phyloP scores from a whole-genome alignment of 192 early-diverging fungal species.

The Mycoemilia scoparia region DNA sequence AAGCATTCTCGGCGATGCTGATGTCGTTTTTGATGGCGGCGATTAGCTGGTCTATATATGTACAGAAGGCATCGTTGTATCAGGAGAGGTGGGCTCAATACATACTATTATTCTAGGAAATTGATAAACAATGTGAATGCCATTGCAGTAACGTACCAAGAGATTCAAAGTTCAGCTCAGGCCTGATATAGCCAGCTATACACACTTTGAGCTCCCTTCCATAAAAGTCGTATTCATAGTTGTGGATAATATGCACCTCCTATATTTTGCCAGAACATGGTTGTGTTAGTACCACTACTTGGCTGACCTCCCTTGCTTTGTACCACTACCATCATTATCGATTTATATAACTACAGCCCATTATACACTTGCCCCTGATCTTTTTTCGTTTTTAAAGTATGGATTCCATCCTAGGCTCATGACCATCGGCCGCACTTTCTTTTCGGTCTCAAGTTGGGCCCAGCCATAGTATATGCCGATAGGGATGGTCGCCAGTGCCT shows the following conservation, averaged over 20 bases:
- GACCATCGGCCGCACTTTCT: slow-evolving; percentile 78
- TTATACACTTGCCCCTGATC: slow-evolving; percentile 57
- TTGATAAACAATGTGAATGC: no score
- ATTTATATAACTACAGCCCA: no score
- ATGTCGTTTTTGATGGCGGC: no score
- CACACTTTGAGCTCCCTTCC: slow-evolving; percentile 61
- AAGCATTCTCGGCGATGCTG: no score
- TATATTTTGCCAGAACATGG: slow-evolving; percentile 19
- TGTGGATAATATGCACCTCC: slow-evolving; percentile 94
- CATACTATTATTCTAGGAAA: no score
- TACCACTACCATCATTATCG: no score
- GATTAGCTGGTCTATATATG: no score
- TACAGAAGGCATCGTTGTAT: no score
- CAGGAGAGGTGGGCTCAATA: no score
- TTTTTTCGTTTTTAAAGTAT: slow-evolving; percentile 91
- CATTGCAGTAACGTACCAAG: no score
- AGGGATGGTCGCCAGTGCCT: slow-evolving; percentile 39
- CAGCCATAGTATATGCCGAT: slow-evolving; percentile 95
- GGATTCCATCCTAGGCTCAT: slow-evolving; percentile 99
- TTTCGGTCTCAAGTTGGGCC: slow-evolving; percentile 46
- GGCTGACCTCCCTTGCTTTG: no score
- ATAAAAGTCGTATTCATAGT: slow-evolving; percentile 83
- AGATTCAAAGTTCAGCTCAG: slow-evolving; percentile 77
- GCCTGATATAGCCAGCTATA: slow-evolving; percentile 73
- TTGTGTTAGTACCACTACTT: no score